Percentiles rank a stretch among this genome's conserved stretches.
phyloP scores from a whole-genome alignment of 495 filamentous ascomycete genomes.

The Tirmania nivea region DNA sequence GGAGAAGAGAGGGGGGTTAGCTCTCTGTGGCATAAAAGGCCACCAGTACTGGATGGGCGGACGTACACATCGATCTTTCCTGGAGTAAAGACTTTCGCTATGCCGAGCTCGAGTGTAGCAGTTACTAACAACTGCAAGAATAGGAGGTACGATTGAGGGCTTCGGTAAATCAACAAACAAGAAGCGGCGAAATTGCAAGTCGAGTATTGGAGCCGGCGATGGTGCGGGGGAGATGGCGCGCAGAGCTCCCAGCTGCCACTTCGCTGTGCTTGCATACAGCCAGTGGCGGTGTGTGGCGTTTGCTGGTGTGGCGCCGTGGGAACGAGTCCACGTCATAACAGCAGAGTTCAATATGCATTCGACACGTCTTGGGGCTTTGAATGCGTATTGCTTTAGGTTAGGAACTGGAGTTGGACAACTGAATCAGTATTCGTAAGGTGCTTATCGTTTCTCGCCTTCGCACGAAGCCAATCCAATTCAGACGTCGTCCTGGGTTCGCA shows the following conservation, averaged over 20 bases:
- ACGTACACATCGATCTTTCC: neutral
- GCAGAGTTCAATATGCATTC: no score
- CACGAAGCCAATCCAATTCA: no score
- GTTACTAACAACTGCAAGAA: neutral
- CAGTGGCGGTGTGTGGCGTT: neutral
- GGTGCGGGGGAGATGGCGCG: neutral
- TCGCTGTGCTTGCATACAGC: neutral
- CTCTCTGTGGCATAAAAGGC: neutral
- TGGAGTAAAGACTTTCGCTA: neutral
- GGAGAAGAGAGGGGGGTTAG: neutral
- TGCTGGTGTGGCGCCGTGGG: neutral
- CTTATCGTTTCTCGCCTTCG: no score
- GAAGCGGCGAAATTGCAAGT: neutral
- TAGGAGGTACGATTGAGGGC: neutral
- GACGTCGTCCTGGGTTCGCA: no score
- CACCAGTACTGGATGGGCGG: neutral
- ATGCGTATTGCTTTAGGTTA: no score
- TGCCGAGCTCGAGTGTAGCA: neutral
- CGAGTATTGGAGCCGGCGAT: neutral
- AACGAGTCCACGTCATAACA: no score
- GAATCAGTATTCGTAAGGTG: no score
- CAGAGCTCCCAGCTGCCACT: neutral
- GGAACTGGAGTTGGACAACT: no score
- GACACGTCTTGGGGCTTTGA: no score
- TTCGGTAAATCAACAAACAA: neutral